phyloP scores from a whole-genome alignment of 1,139 yeast genomes.

The Geotrichum histeridarum region DNA sequence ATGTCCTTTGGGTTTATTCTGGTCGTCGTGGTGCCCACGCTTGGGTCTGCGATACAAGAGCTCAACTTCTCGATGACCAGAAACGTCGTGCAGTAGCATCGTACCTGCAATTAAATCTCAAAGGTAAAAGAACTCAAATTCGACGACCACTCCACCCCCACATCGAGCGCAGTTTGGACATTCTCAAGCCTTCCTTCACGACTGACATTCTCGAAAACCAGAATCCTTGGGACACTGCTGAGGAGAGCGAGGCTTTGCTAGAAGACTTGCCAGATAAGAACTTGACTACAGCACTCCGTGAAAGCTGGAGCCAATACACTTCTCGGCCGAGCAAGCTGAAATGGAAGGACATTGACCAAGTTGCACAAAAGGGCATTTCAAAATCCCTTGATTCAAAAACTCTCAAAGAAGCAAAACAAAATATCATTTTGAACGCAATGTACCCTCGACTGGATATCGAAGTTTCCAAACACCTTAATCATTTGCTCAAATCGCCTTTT shows the following conservation, averaged over 20 bases:
- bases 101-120: conserved; percentile 65
- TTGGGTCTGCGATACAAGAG: conserved; percentile 88
- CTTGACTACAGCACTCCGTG: conserved; percentile 51
- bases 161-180: conserved; percentile 56
- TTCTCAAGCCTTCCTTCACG: conserved; percentile 59
- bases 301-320: conserved; percentile 29
- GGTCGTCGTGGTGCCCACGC: conserved; percentile 99
- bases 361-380: conserved; percentile 49
- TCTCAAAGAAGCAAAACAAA: conserved; percentile 74
- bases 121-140: conserved; percentile 46
- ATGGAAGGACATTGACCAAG: conserved; percentile 76
- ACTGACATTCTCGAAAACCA: conserved; percentile 70
- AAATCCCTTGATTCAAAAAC: conserved; percentile 35
- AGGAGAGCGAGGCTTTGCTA: conserved; percentile 53
- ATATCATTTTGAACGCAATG: conserved; percentile 69
- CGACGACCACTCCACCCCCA: conserved; percentile 89
- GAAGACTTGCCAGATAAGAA: conserved; percentile 55
- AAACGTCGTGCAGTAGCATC: conserved; percentile 75
- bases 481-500: conserved; percentile 93
- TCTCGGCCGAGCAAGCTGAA: conserved; percentile 13
- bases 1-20: conserved; percentile 90
- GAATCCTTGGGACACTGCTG: conserved; percentile 68
- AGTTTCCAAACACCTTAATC: conserved; percentile 85
- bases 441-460: conserved; percentile 92
- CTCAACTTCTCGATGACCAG: conserved; percentile 66